Conservation (phyloP, 129 eudicot genomes). For the Tagetes erecta region DNA sequence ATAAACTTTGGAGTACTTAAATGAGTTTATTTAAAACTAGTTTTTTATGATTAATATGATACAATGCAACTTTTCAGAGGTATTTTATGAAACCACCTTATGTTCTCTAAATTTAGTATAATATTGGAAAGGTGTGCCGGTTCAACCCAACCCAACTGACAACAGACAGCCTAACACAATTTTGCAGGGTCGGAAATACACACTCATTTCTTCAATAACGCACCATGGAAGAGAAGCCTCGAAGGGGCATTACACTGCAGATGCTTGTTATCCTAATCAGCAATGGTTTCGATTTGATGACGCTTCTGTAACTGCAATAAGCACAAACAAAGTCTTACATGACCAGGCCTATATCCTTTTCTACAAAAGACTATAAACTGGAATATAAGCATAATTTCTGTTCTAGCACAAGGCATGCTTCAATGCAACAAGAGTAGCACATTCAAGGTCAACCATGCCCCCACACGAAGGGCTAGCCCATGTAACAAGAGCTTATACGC, state of each 20-base stretch:
- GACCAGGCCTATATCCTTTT: constrained; percentile 91
- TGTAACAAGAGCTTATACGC: constrained; percentile 11
- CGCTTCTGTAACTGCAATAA: constrained; percentile 65
- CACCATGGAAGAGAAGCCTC: constrained; percentile 97
- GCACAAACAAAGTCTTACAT: constrained; percentile 66
- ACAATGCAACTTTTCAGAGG: background rate
- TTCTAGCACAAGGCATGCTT: background rate
- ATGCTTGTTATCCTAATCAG: constrained; percentile 59
- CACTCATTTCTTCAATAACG: constrained; percentile 84
- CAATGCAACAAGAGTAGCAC: constrained; percentile 16
- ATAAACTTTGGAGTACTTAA: no score
- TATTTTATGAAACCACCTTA: background rate
- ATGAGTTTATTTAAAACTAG: no score
- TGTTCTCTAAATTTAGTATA: no score
- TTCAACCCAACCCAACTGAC: background rate
- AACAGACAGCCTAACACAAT: background rate
- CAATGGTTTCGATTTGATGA: constrained; percentile 92
- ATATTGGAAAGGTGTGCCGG: background rate
- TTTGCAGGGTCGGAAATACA: constrained; percentile 72
- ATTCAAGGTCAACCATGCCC: constrained; percentile 8
- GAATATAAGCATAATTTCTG: background rate
- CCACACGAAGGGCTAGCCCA: background rate
- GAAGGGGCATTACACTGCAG: constrained; percentile 93
- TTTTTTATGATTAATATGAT: no score
- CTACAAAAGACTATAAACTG: constrained; percentile 58